phyloP scores from a whole-genome alignment of 768 basidiomycete genomes.

The Tubosaeta brunneosetosa region DNA sequence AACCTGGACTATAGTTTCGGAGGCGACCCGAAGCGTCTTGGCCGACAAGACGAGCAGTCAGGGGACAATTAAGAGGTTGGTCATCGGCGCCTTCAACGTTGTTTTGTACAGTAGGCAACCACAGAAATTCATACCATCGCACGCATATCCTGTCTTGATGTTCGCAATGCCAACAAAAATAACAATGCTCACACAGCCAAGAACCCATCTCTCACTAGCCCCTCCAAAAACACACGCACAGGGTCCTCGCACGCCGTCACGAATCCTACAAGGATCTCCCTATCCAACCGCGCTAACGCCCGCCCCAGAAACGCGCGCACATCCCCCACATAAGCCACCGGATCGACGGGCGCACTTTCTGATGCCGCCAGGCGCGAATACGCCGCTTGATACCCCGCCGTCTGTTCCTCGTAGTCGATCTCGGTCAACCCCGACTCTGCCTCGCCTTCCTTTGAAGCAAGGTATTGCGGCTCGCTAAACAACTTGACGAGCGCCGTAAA shows the following conservation, averaged over 20 bases:
- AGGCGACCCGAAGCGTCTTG: too few relatives aligned
- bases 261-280: slow-evolving; percentile 17
- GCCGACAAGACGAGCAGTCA: too few relatives aligned
- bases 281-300: slow-evolving; percentile 27
- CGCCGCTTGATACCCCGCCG: slow-evolving; percentile 88
- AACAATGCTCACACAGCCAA: slow-evolving; percentile 9
- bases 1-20: too few relatives aligned
- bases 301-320: slow-evolving; percentile 51
- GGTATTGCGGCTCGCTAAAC: slow-evolving; percentile 72
- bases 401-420: slow-evolving; percentile 88
- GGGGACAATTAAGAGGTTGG: too few relatives aligned
- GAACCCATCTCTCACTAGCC: slow-evolving; percentile 31
- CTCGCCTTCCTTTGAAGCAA: slow-evolving; percentile 50
- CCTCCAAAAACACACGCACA: slow-evolving; percentile 29
- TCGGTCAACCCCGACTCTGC: slow-evolving; percentile 51
- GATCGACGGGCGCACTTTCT: slow-evolving; percentile 54
- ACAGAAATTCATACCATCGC: too few relatives aligned
- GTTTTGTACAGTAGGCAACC: too few relatives aligned
- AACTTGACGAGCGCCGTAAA: slow-evolving; percentile 72
- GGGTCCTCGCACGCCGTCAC: slow-evolving; percentile 19
- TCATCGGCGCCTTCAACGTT: too few relatives aligned
- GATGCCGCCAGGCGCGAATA: slow-evolving; percentile 89
- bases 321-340: slow-evolving; percentile 55
- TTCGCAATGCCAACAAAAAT: too few relatives aligned
- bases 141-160: too few relatives aligned